Evolutionary conservation across 208 protist species (phyloP), one percentile per base, ranked within the genome.

Genomic region (Crithidia expoeki): DNA sequence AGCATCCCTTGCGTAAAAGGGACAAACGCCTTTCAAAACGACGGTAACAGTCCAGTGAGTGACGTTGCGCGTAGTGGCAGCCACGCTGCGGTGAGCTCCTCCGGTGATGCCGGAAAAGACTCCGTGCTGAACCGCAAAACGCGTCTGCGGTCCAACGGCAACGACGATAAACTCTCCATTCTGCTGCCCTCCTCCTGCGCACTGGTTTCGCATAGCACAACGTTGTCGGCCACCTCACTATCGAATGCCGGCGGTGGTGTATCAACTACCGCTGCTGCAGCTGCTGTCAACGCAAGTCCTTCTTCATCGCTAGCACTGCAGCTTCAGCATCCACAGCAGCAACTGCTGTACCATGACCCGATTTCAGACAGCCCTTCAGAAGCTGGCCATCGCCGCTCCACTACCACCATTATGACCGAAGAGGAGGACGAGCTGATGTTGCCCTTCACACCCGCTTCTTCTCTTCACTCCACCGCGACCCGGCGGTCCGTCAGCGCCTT

Each of bases 401-500:
- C 46, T 42, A 25, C 28, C 36, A 12, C 5, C 12, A 12, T 40
- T 12, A n/a, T n/a, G n/a, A n/a, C n/a, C n/a, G n/a, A n/a, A 16
- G 60, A 52, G n/a, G 60, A 65, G 19, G 60, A 40, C n/a, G 60
- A 65, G 21, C 30, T 42, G 1, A 23, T 42, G 5, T 19, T 64
- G 17, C 60, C 60, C n/a, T 28, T 55, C 46, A 65, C 60, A 0
- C 46, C 60, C 0, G 46, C 46, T 32, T 55, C 60, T n/a, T 40
- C 60, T 30, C 40, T 46, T 28, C 40, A 55, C 36, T 40, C 9
- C 36, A 5, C 36, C 46, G 46, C 60, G 12, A 34, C 58, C 12
- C 60, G 60, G 17, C 60, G 60, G 46, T 65, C 60, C 44, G 60
- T 55, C 60, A 65, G 60, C 44, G 60, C 46, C 44, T 55, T 55